Evolutionary conservation across 768 basidiomycete species (phyloP).

Genomic region (Kwoniella newhampshirensis): DNA sequence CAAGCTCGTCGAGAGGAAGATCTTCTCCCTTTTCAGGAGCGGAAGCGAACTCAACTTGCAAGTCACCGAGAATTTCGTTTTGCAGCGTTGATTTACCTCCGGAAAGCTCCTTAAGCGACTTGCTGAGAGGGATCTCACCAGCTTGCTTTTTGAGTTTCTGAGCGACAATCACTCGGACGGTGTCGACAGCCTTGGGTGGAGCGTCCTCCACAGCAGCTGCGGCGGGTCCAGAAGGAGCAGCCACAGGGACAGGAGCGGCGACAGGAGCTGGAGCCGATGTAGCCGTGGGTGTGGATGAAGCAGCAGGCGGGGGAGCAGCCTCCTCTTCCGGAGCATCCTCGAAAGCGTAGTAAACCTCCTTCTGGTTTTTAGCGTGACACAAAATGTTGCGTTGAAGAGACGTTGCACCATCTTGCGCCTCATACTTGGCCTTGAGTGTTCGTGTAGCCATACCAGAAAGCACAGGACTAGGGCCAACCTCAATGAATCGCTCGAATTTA

Average conservation of each 20-base stretch:
- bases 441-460: constrained; percentile 55
- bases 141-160: constrained; percentile 97
- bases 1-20: constrained; percentile 91
- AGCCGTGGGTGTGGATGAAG: constrained; percentile 56
- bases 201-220: constrained; percentile 80
- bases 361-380: constrained; percentile 90
- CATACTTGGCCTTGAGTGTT: constrained; percentile 68
- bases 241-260: constrained; percentile 54
- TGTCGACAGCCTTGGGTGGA: constrained; percentile 86
- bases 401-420: constrained; percentile 79
- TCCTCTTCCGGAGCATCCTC: constrained; percentile 73
- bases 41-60: constrained; percentile 89
- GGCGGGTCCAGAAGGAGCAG: constrained; percentile 59
- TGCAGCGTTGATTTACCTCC: constrained; percentile 98
- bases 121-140: constrained; percentile 81
- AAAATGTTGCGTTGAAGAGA: constrained; percentile 75
- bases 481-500: constrained; percentile 88
- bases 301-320: constrained; percentile 43
- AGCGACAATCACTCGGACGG: constrained; percentile 82
- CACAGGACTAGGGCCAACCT: constrained; percentile 93
- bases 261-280: constrained; percentile 54
- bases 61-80: constrained; percentile 96
- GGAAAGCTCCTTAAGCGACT: constrained; percentile 97
- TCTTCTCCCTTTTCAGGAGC: constrained; percentile 99
- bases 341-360: constrained; percentile 97